phyloP scores from a whole-genome alignment of 345 rosid genomes.

The Syzygium grande region DNA sequence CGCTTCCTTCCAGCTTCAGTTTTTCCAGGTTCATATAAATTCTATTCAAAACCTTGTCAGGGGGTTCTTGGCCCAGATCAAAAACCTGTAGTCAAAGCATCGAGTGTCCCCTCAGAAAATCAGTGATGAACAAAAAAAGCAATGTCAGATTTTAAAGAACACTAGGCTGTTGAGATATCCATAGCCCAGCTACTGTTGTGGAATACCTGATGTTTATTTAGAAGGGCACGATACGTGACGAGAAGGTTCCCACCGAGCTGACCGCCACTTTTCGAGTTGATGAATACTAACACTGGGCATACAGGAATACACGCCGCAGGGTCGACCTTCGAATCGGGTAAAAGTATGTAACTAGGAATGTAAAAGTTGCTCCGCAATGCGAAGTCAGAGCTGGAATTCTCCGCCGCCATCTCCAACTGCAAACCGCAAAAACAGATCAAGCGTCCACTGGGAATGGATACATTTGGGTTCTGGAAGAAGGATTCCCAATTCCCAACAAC shows the following conservation, averaged over 20 bases:
- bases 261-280: conserved; percentile 72
- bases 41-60: conserved; percentile 39
- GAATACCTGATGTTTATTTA: conserved; percentile 47
- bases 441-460: not conserved
- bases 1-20: conserved; percentile 25
- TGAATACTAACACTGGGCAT: conserved; percentile 60
- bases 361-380: not conserved
- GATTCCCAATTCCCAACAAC: not conserved
- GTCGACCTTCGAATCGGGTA: not conserved
- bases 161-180: not conserved
- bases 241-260: conserved; percentile 59
- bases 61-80: conserved; percentile 42
- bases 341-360: conserved; percentile 5
- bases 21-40: conserved; percentile 31
- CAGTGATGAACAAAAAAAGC: not conserved
- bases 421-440: not conserved
- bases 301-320: not conserved
- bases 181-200: not conserved
- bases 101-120: not conserved
- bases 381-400: not conserved
- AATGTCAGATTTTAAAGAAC: not conserved
- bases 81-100: conserved; percentile 27
- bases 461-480: not conserved
- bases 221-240: conserved; percentile 36
- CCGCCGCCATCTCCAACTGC: not conserved